Conservation (phyloP, 768 basidiomycete genomes). For the Xanthoconium stramineum region DNA sequence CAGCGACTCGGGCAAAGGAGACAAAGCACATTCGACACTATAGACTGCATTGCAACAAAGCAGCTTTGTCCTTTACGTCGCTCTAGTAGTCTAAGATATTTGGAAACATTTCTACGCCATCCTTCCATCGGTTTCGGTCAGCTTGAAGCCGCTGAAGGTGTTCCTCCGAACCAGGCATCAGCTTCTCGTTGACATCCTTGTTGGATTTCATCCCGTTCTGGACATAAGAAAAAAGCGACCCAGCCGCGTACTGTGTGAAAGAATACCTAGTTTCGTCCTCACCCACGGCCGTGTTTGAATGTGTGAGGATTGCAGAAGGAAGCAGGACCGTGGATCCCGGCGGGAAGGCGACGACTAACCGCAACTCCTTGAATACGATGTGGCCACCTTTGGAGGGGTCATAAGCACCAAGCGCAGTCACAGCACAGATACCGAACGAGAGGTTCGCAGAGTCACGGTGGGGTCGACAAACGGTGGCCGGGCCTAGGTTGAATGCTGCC, state of each 20-base stretch:
- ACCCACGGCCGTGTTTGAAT: neutral
- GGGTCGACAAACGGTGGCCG: neutral
- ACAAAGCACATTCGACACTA: too few relatives aligned
- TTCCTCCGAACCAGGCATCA: too few relatives aligned
- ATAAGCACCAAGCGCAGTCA: neutral
- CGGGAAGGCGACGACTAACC: neutral
- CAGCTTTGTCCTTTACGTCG: too few relatives aligned
- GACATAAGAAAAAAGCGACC: slow-evolving; percentile 1
- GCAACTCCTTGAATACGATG: neutral
- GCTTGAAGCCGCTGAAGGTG: too few relatives aligned
- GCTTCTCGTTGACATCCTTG: neutral
- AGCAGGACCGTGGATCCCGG: neutral
- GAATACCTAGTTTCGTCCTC: neutral
- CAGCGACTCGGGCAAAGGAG: too few relatives aligned
- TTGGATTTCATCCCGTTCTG: slow-evolving; percentile 6
- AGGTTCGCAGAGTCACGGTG: slow-evolving; percentile 2
- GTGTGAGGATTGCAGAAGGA: neutral
- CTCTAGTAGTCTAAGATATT: too few relatives aligned
- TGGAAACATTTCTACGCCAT: too few relatives aligned
- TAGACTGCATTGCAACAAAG: too few relatives aligned
- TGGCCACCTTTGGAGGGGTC: neutral
- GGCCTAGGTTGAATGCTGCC: neutral
- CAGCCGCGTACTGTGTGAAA: slow-evolving; percentile 3
- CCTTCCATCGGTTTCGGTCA: too few relatives aligned
- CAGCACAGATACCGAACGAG: neutral